Conservation (phyloP, 805 yeast genomes). For the Yarrowia hollandica region DNA sequence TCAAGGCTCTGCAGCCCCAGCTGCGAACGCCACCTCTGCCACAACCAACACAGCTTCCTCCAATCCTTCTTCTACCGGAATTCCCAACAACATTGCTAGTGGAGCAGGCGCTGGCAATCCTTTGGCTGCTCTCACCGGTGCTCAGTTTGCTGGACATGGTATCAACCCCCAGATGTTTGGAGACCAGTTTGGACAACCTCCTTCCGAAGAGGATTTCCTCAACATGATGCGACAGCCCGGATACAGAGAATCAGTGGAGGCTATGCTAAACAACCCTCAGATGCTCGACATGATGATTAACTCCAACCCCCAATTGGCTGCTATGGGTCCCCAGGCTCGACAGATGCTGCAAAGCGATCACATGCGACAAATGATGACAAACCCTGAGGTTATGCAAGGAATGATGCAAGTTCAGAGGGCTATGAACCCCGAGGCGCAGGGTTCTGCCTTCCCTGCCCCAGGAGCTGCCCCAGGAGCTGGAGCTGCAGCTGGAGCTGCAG, state of each 20-base stretch:
- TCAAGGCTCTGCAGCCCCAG: slow-evolving; percentile 39
- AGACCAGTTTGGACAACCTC: slow-evolving; percentile 78
- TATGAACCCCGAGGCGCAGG: slow-evolving; percentile 44
- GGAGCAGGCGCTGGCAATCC: slow-evolving; percentile 91
- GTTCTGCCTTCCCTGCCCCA: slow-evolving; percentile 44
- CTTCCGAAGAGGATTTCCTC: slow-evolving; percentile 72
- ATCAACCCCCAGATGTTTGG: slow-evolving; percentile 92
- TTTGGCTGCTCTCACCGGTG: slow-evolving; percentile 88
- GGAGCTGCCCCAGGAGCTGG: slow-evolving; percentile 36
- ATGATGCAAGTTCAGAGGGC: slow-evolving; percentile 72
- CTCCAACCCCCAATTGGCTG: slow-evolving; percentile 77
- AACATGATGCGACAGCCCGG: slow-evolving; percentile 78
- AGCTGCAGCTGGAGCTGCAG: slow-evolving; percentile 33
- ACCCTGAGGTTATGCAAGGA: slow-evolving; percentile 82
- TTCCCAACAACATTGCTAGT: slow-evolving; percentile 80
- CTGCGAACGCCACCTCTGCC: slow-evolving; percentile 37
- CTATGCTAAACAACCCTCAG: slow-evolving; percentile 82
- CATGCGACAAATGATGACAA: slow-evolving; percentile 74
- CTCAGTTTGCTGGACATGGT: slow-evolving; percentile 90
- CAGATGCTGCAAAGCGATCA: slow-evolving; percentile 80
- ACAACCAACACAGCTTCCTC: slow-evolving; percentile 32
- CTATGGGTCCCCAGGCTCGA: slow-evolving; percentile 85
- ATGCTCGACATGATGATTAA: slow-evolving; percentile 80
- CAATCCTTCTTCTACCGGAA: slow-evolving; percentile 39
- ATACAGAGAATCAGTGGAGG: slow-evolving; percentile 78